Evolutionary conservation across 129 eudicot genomes (phyloP), one percentile per base, ranked within the genome.

Genomic region (Apium graveolens): DNA sequence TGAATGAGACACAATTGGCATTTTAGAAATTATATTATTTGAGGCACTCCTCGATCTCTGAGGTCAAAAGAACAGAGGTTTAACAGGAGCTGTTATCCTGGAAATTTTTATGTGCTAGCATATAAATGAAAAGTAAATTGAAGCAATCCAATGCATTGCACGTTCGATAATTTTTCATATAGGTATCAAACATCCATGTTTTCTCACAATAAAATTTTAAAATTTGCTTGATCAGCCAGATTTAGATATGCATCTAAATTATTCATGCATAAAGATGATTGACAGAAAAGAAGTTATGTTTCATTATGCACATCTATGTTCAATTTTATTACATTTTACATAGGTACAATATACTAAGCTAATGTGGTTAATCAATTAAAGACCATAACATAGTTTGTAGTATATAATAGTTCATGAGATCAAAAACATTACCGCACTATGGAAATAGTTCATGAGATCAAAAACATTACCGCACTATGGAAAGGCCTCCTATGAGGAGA

Each of bases 401-500:
- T 41, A 53, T 6, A 38, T 35, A 14, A 77, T 27, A 62, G 27
- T 42, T 21, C 65, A 44, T 34, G 20, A 35, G 20, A 41, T 11
- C 46, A 72, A 42, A 72, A 60, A 57, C 70, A 78, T 86, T 90
- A 93, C 98, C 96, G 37, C 83, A 85, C 80, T 88, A 48, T 77
- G 83, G 55, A 91, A 84, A 49, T n/a, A n/a, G n/a, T n/a, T n/a
- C n/a, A n/a, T n/a, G n/a, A n/a, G n/a, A n/a, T 11, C 46, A 72
- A 42, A 72, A 60, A 57, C 70, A 78, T 86, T 90, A 93, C 98
- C 96, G 37, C 83, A 85, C 80, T 88, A 48, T 77, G 83, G 55
- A 91, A 84, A 49, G 82, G 74, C 78, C 89, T 88, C 80, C 88
- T 84, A 79, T 80, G 90, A 75, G 85, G 93, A 81, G 96, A 87